A percentile compares a stretch with the other conserved stretches of the same genome.
phyloP scores from a whole-genome alignment of 2,329 filamentous ascomycete genomes.

The Fusarium ambrosium region DNA sequence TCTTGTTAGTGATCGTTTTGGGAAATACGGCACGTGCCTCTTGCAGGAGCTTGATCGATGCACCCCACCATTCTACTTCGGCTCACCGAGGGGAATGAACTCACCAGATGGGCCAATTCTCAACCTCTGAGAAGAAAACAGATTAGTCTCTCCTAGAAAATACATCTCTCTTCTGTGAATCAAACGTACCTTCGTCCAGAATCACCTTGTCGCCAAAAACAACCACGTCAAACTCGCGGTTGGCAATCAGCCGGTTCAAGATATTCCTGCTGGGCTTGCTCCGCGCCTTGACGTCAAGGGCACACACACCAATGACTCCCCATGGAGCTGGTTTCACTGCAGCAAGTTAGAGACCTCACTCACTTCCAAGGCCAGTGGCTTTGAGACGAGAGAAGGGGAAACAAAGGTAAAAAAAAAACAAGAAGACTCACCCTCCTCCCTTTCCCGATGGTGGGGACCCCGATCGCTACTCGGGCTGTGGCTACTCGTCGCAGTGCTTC shows the following conservation, averaged over 20 bases:
- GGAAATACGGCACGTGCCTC: slow-evolving; percentile 46
- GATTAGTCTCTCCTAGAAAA: slow-evolving; percentile 27
- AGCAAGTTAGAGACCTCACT: slow-evolving; percentile 46
- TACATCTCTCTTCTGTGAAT: slow-evolving; percentile 4
- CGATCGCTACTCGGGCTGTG: slow-evolving; percentile 83
- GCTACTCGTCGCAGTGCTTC: slow-evolving; percentile 85
- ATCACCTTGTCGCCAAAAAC: slow-evolving; percentile 99
- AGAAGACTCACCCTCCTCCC: slow-evolving; percentile 63
- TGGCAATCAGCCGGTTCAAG: slow-evolving; percentile 88
- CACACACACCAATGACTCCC: slow-evolving; percentile 90
- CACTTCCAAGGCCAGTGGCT: neutral
- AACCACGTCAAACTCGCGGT: slow-evolving; percentile 94
- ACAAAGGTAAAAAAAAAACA: neutral
- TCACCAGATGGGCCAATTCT: slow-evolving; percentile 93
- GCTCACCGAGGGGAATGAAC: slow-evolving; percentile 54
- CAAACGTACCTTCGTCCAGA: slow-evolving; percentile 80
- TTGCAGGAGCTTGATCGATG: slow-evolving; percentile 38
- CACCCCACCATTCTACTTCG: slow-evolving; percentile 51
- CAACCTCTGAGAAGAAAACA: slow-evolving; percentile 70
- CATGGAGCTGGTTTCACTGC: slow-evolving; percentile 69
- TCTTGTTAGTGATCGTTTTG: slow-evolving; percentile 38
- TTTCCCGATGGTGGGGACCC: slow-evolving; percentile 66
- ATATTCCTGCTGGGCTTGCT: slow-evolving; percentile 98
- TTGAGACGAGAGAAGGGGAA: neutral
- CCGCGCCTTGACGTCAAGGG: slow-evolving; percentile 93